Percentiles rank a stretch among this genome's conserved stretches.
Evolutionary conservation across 345 rosid species (phyloP).

Genomic region (Iberis pinnata): DNA sequence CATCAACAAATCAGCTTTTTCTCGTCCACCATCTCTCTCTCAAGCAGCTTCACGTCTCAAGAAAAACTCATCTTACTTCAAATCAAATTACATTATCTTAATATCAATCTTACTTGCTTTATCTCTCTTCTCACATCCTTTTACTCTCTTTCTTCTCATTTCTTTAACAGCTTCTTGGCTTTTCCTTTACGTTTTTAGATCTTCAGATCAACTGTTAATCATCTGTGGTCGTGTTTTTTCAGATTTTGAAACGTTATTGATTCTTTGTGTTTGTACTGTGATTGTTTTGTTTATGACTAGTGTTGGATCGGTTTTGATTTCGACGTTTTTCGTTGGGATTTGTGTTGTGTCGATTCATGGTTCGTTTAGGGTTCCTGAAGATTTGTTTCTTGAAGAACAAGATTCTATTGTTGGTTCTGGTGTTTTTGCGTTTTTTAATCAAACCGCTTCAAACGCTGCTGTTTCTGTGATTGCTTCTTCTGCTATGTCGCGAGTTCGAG

Average conservation of each 20-base stretch:
- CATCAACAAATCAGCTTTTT: constrained; percentile 36
- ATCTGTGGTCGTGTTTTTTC: constrained; percentile 43
- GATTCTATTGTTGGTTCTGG: constrained; percentile 35
- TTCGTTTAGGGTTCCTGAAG: constrained; percentile 42
- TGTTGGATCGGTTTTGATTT: constrained; percentile 44
- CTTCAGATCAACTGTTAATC: constrained; percentile 40
- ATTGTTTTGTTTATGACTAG: constrained; percentile 45
- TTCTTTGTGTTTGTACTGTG: constrained; percentile 33
- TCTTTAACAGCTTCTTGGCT: constrained; percentile 41
- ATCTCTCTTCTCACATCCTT: constrained; percentile 41
- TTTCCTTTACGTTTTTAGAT: constrained; percentile 43
- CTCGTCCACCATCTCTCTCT: constrained; percentile 38
- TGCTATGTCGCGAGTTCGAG: constrained; percentile 34
- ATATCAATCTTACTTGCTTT: constrained; percentile 30
- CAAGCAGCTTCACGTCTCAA: constrained; percentile 37
- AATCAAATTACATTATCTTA: constrained; percentile 36
- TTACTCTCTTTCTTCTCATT: constrained; percentile 35
- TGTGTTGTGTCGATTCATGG: constrained; percentile 43
- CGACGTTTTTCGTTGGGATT: constrained; percentile 32
- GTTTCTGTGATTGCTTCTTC: constrained; percentile 29
- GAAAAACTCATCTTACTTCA: constrained; percentile 41
- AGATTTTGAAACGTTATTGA: constrained; percentile 38
- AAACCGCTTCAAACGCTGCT: constrained; percentile 34
- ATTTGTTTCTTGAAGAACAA: constrained; percentile 47
- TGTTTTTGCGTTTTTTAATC: constrained; percentile 32